Base-by-base conservation (phyloP, 2,329 filamentous ascomycete genomes). In the Huntiella decipiens region DNA sequence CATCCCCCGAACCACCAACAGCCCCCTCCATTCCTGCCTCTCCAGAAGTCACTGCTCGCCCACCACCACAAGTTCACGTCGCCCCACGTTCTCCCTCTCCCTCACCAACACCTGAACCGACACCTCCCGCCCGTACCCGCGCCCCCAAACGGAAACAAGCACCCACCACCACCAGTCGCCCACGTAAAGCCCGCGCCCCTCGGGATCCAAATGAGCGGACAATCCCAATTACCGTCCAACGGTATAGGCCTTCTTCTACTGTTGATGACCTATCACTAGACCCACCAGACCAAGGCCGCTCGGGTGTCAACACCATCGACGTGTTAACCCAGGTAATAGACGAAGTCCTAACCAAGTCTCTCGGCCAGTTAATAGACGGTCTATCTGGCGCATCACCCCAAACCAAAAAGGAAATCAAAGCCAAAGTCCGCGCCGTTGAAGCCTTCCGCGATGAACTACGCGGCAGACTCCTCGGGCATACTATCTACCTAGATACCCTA, bases 321-420 rank as follows among this genome's bases (percentile, higher is more conserved):
- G 74, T 79, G 1, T 62, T 80, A 34, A 64, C 68, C 4, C 69
- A 77, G 51, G 64, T 78, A 11, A 79, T 72, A 54, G 67, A 74
- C 32, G 74, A 79, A 53, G 65, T 77, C 31, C 62, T 77, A 15
- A 64, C 64, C n/a, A 59, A 63, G 2, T 68, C 63, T 11, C 55
- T 77, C 31, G 60, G 61, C 1, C 66, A 66, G 41, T 56, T 76
- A 2, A 60, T 66, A 38, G 63, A 68, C 31, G 59, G 63, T 7
- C 58, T 57, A 13, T 43, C 54, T 4, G 46, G 48, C 0, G 56
- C 53, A 3, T 64, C 64, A 1, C 64, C 66, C 17, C 65, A 70
- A 22, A 53, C 63, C 11, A 62, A 63, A 47, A 69, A 69, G 46
- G 72, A 77, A 51, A 67, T 65, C 11, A 64, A 66, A 41, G 67